Evolutionary conservation across 2,329 filamentous ascomycete genomes (phyloP), one percentile per base, ranked within the genome.

Genomic region (Madurella mycetomatis): DNA sequence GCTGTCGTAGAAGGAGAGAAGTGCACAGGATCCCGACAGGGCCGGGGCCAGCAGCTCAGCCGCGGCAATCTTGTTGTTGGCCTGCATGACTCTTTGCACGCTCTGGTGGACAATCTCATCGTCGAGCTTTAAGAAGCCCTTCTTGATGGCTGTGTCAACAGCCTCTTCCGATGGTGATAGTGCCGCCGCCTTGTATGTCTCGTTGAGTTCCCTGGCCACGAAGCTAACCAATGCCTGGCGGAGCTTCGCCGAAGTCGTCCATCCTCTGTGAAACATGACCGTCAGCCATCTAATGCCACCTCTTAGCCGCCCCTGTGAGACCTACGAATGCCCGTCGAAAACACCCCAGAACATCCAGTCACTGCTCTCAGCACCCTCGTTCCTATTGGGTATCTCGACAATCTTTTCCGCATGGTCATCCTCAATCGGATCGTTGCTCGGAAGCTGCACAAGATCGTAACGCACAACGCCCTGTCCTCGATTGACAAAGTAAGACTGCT

Each of bases 311-410:
- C 31, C 63, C 54, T 56, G 40, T 4, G 2, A 49, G 57, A 80
- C 82, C 72, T 76, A 92, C 90, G 89, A 90, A 72, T 99, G 94
- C 0, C 94, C 94, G 68, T 99, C 94, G 71, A 97, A 99, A 16
- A 99, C 92, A 54, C 92, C 94, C 94, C 95, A 99, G 71, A 99
- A 99, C 91, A 97, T 97, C 94, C 94, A 99, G 72, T 99, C 95
- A 58, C 82, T 89, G 55, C 78, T 84, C 16, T 77, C 61, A 15
- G 66, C 64, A 19, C 65, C 66, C 34, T 59, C 65, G 72, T 67
- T 80, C 73, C 64, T 80, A 50, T 80, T 79, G 4, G 90, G 87
- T 9, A 96, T 84, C 71, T 97, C 90, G 45, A 99, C 90, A 65
- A 97, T 96, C 80, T 96, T 95, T 75, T 99, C 94, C 49, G 92